Percentiles rank a stretch among this genome's conserved stretches.
Evolutionary conservation across 805 yeast species (phyloP).

Genomic region (Babjeviella inositovora): DNA sequence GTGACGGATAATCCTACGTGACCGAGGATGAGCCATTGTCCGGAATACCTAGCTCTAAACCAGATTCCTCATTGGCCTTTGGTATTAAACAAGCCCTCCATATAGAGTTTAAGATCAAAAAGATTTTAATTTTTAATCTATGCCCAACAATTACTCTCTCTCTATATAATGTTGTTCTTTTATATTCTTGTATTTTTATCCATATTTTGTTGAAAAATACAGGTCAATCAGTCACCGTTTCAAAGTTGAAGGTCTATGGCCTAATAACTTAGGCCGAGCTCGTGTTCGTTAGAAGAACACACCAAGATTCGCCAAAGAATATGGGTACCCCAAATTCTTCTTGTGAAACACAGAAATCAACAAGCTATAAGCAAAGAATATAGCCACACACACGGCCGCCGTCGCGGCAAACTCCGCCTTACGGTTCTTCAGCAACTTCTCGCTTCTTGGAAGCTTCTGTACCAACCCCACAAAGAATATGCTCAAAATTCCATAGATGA

Average conservation of each 20-base stretch:
- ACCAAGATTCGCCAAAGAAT: conserved; percentile 29
- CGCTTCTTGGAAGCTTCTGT: conserved; percentile 35
- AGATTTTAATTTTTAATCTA: neutral
- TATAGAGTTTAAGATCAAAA: too few species aligned
- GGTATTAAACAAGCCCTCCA: too few species aligned
- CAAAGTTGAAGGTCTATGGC: conserved; percentile 1
- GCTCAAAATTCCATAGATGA: conserved; percentile 56
- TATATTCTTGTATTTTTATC: conserved; percentile 2
- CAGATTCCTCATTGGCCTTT: too few species aligned
- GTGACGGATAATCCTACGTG: too few species aligned
- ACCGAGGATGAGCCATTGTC: too few species aligned
- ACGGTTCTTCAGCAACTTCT: conserved; percentile 20
- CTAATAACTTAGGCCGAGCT: neutral
- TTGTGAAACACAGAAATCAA: conserved; percentile 48
- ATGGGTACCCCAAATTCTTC: conserved; percentile 73
- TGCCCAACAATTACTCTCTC: neutral
- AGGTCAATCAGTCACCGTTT: neutral
- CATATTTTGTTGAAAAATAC: neutral
- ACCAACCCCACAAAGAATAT: conserved; percentile 41
- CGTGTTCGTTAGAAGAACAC: conserved; percentile 1
- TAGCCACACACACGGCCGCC: conserved; percentile 18
- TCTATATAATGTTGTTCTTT: conserved; percentile 1
- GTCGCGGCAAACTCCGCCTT: conserved; percentile 33
- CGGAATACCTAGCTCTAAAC: too few species aligned
- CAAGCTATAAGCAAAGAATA: conserved; percentile 46